Evolutionary conservation across 192 early-diverging fungal species (phyloP).

Genomic region (Backusella tuberculispora): DNA sequence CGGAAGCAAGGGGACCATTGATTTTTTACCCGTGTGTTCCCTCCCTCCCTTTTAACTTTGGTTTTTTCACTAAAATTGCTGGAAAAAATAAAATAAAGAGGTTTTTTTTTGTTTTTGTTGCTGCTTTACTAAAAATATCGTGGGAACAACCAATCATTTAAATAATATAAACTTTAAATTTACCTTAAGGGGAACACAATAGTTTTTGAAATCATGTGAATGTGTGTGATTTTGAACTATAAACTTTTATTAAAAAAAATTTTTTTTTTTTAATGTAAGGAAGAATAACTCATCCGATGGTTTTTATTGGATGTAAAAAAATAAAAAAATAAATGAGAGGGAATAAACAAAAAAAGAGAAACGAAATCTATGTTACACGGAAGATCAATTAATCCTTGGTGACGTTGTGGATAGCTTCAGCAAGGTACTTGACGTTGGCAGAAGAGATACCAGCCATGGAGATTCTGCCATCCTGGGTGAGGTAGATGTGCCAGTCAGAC

Average conservation of each 20-base stretch:
- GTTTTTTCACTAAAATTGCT: not conserved
- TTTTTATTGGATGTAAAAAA: not conserved
- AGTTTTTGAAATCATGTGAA: conserved; percentile 5
- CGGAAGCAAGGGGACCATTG: not conserved
- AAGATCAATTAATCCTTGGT: conserved; percentile 62
- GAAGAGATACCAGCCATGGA: conserved; percentile 95
- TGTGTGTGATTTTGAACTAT: not conserved
- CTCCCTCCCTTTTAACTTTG: not conserved
- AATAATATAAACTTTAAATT: not conserved
- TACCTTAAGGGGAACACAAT: conserved; percentile 10
- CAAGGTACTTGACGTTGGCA: conserved; percentile 94
- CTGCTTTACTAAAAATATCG: not conserved
- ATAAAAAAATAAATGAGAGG: not conserved
- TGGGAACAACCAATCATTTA: conserved; percentile 8
- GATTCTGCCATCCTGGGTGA: conserved; percentile 94
- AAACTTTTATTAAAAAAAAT: no score
- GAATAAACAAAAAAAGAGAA: not conserved
- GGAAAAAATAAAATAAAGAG: not conserved
- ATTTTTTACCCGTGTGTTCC: conserved; percentile 13
- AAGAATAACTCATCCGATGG: conserved; percentile 8
- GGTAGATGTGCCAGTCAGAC: conserved; percentile 87
- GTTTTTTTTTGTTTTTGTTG: not conserved
- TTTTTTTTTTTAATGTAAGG: conserved; percentile 11
- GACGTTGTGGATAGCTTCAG: conserved; percentile 93
- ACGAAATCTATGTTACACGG: conserved; percentile 10